Percentiles rank a stretch among this genome's conserved stretches.
phyloP scores from a whole-genome alignment of 1,284 basidiomycete genomes.

The Xerocomus nothofagi region DNA sequence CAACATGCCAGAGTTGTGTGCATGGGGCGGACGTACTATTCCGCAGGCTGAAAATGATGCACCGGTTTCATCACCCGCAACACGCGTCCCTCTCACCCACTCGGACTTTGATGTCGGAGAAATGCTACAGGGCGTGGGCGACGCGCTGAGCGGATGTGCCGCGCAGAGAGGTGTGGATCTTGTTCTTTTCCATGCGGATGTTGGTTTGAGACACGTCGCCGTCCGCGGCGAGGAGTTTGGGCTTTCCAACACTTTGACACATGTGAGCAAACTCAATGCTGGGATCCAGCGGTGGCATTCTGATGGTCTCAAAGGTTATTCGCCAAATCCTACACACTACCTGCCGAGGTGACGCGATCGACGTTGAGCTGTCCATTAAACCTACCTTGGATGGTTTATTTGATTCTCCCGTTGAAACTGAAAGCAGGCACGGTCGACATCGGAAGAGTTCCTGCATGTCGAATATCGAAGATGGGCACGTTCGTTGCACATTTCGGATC shows the following conservation, averaged over 20 bases:
- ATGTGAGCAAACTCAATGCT: constrained; percentile 59
- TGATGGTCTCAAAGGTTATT: constrained; percentile 58
- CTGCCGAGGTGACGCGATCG: constrained; percentile 76
- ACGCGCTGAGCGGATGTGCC: constrained; percentile 82
- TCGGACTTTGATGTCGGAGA: constrained; percentile 70
- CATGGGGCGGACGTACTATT: constrained; percentile 12
- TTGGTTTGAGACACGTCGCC: constrained; percentile 79
- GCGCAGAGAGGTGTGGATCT: constrained; percentile 83
- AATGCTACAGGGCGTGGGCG: constrained; percentile 74
- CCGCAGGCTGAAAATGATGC: constrained; percentile 19
- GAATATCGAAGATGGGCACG: constrained; percentile 30
- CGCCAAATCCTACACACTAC: constrained; percentile 79
- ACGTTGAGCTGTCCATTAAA: constrained; percentile 76
- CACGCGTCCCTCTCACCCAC: constrained; percentile 17
- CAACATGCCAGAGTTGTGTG: constrained; percentile 59
- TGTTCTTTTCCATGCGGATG: constrained; percentile 85
- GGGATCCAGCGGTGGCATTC: constrained; percentile 9
- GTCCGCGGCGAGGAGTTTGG: constrained; percentile 85
- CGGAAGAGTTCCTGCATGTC: constrained; percentile 32
- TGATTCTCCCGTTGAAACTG: constrained; percentile 27
- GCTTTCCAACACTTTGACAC: constrained; percentile 74
- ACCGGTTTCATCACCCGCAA: constrained; percentile 20
- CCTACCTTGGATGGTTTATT: constrained; percentile 25
- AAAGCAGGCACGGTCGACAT: constrained; percentile 16
- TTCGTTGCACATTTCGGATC: constrained; percentile 62